A percentile compares a stretch with the other conserved stretches of the same genome.
phyloP scores from a whole-genome alignment of 164 flowering plant genomes.

The Aristolochia contorta region DNA sequence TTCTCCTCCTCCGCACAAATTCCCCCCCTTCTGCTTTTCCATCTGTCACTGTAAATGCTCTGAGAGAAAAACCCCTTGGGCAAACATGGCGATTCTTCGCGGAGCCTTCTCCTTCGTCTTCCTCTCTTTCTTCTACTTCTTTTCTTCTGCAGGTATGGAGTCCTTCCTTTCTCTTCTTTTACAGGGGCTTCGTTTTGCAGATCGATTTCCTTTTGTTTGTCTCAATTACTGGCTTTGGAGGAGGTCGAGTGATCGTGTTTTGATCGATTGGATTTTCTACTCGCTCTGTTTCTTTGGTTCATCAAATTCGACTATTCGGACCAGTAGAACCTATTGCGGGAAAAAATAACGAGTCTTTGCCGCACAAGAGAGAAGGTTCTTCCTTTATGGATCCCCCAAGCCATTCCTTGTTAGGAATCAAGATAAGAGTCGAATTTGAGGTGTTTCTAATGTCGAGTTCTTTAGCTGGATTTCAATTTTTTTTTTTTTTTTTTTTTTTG shows the following conservation, averaged over 20 bases:
- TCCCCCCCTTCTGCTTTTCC: neutral
- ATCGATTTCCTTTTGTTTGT: too few species aligned
- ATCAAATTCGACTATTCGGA: too few species aligned
- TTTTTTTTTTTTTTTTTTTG: too few species aligned
- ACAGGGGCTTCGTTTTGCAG: neutral
- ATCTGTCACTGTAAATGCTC: too few species aligned
- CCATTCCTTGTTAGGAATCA: too few species aligned
- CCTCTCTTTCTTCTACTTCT: constrained; percentile 4
- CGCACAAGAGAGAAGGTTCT: too few species aligned
- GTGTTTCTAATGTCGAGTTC: too few species aligned
- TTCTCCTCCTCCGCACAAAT: neutral
- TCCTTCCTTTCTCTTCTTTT: neutral
- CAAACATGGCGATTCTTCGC: constrained; percentile 12
- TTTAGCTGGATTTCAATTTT: too few species aligned
- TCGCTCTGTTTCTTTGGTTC: neutral
- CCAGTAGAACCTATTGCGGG: too few species aligned
- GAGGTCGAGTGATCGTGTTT: neutral
- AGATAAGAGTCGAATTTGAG: too few species aligned
- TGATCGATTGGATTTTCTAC: neutral
- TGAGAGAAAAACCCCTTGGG: neutral
- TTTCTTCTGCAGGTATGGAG: constrained; percentile 17
- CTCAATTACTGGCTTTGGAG: neutral
- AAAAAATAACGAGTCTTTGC: too few species aligned
- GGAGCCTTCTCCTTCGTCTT: neutral
- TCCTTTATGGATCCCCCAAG: too few species aligned